A percentile compares a stretch with the other conserved stretches of the same genome.
Conservation (phyloP, 108 stramenopile species). For the Cyclotella baltica region DNA sequence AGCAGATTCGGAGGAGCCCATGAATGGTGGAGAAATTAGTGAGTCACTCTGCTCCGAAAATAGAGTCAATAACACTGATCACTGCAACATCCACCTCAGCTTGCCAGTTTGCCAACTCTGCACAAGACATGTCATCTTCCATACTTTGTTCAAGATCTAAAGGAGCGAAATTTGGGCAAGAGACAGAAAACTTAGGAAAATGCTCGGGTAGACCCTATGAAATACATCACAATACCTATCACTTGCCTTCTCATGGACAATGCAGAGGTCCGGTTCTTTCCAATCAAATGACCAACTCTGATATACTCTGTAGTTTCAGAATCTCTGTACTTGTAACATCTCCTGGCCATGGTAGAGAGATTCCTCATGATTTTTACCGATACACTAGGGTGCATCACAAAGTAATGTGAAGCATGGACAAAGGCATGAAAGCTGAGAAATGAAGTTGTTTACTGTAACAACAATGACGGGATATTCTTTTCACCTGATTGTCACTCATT, state of each 20-base stretch:
- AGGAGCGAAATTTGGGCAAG: conserved; percentile 15
- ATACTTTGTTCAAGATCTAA: conserved; percentile 13
- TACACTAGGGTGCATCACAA: not conserved
- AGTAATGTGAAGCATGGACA: not conserved
- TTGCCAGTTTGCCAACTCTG: not conserved
- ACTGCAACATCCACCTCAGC: conserved; percentile 7
- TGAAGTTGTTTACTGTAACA: conserved; percentile 3
- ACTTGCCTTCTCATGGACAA: no score
- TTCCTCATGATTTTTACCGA: not conserved
- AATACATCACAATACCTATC: conserved; percentile 22
- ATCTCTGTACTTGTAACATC: not conserved
- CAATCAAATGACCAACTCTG: conserved; percentile 3
- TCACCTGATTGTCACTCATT: not conserved
- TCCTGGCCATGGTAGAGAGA: not conserved
- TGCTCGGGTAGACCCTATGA: conserved; percentile 10
- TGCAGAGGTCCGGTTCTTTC: not conserved
- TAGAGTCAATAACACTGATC: not conserved
- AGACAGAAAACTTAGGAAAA: conserved; percentile 16
- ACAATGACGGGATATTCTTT: conserved; percentile 2
- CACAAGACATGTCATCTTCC: not conserved
- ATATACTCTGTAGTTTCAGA: no score
- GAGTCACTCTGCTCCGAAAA: conserved; percentile 6
- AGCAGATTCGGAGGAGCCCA: not conserved
- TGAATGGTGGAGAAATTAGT: not conserved
- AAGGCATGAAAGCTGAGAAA: not conserved